Evolutionary conservation across 345 rosid species (phyloP).

Genomic region (Linum lewisii): DNA sequence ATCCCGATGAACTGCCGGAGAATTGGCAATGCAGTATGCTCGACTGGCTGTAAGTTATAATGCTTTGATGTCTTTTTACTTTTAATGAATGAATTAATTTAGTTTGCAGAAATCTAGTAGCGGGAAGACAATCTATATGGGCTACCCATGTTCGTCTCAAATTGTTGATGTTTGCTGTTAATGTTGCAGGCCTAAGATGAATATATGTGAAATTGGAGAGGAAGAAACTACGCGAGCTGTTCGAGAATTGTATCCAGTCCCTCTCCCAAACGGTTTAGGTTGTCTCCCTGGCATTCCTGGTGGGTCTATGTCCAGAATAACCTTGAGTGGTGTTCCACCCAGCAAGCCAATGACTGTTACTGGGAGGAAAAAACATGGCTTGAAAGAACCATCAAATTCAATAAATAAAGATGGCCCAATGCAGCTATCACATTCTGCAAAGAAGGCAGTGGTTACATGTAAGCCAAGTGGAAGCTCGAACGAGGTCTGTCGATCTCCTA

Average conservation of each 20-base stretch:
- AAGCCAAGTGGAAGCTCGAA: constrained; percentile 29
- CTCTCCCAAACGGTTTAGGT: constrained; percentile 24
- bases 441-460: constrained; percentile 34
- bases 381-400: constrained; percentile 33
- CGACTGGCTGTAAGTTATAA: constrained; percentile 85
- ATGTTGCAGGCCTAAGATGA: constrained; percentile 71
- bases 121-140: constrained; percentile 1
- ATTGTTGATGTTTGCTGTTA: constrained; percentile 10
- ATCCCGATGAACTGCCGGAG: constrained; percentile 64
- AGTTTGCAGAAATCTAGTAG: neutral
- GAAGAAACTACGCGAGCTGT: constrained; percentile 72
- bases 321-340: constrained; percentile 19
- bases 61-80: neutral
- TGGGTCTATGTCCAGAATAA: constrained; percentile 15
- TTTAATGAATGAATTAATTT: neutral
- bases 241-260: constrained; percentile 26
- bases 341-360: constrained; percentile 18
- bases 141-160: neutral
- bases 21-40: constrained; percentile 97
- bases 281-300: constrained; percentile 31
- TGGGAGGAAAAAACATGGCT: constrained; percentile 49
- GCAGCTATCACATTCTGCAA: constrained; percentile 34
- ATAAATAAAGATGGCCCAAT: constrained; percentile 33
- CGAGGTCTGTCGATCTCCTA: constrained; percentile 32
- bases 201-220: constrained; percentile 62